Conservation (phyloP, 805 yeast genomes). For the Monosporozyma siamensis region DNA sequence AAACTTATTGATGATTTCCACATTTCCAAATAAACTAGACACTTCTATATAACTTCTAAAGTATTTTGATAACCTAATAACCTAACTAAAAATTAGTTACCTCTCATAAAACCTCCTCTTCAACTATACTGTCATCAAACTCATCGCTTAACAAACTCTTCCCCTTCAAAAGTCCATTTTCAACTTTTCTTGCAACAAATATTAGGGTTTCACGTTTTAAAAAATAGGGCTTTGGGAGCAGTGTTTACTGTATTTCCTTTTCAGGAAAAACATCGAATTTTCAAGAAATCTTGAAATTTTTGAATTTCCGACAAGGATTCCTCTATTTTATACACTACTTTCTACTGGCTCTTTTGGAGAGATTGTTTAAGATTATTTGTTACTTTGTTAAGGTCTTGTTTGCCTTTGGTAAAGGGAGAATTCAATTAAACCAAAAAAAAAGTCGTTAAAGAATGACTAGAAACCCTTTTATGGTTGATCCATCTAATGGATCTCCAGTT, state of each 20-base stretch:
- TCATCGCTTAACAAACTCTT: too few relatives aligned
- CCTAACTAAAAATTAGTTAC: too few relatives aligned
- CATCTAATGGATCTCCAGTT: conserved; percentile 22
- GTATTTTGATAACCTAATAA: too few relatives aligned
- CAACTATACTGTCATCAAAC: too few relatives aligned
- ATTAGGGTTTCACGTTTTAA: background rate
- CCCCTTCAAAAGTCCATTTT: background rate
- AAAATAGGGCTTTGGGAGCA: background rate
- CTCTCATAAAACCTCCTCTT: too few relatives aligned
- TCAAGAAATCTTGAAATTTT: background rate
- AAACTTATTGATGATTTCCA: background rate
- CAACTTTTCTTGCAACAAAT: background rate
- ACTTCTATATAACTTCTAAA: too few relatives aligned
- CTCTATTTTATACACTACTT: too few relatives aligned
- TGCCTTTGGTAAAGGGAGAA: too few relatives aligned
- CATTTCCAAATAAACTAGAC: background rate
- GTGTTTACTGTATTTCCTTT: background rate
- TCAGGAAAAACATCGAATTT: background rate
- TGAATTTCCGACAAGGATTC: background rate
- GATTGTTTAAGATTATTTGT: too few relatives aligned
- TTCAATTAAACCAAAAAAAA: too few relatives aligned
- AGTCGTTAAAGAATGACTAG: conserved; percentile 17
- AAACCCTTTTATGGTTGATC: conserved; percentile 30
- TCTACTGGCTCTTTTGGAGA: too few relatives aligned
- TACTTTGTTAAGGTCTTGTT: too few relatives aligned